Evolutionary conservation across 371 early-diverging fungal genomes (phyloP).

Genomic region (Capillidium heterosporum): DNA sequence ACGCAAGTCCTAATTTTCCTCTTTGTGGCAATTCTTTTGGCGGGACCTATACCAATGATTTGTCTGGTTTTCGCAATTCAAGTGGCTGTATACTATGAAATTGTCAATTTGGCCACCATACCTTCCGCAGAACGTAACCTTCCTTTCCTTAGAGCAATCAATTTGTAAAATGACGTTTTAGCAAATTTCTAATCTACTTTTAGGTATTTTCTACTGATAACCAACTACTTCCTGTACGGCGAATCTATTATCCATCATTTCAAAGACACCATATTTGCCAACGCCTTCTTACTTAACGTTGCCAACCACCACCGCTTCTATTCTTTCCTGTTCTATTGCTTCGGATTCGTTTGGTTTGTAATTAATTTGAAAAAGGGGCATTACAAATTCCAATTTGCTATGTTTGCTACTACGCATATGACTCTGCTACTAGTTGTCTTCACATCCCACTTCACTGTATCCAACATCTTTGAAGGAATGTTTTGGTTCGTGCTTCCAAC

Average conservation of each 20-base stretch:
- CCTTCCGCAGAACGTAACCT: slow-evolving; percentile 69
- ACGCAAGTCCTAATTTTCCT: slow-evolving; percentile 76
- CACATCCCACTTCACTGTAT: slow-evolving; percentile 83
- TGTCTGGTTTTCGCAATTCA: slow-evolving; percentile 69
- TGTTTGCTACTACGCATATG: slow-evolving; percentile 95
- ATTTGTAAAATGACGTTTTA: slow-evolving; percentile 40
- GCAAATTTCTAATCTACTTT: neutral
- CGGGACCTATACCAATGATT: slow-evolving; percentile 62
- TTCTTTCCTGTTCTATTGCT: slow-evolving; percentile 69
- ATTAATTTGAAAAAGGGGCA: slow-evolving; percentile 76
- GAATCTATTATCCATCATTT: slow-evolving; percentile 80
- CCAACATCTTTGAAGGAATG: slow-evolving; percentile 93
- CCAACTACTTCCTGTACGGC: slow-evolving; percentile 86
- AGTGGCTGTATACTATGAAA: slow-evolving; percentile 66
- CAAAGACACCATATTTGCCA: slow-evolving; percentile 53
- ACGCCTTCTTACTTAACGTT: slow-evolving; percentile 61
- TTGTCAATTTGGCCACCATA: slow-evolving; percentile 69
- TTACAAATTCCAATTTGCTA: slow-evolving; percentile 75
- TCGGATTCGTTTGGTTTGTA: slow-evolving; percentile 88
- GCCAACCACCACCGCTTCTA: slow-evolving; percentile 89
- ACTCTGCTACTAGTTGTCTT: slow-evolving; percentile 71
- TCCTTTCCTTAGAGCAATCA: slow-evolving; percentile 83
- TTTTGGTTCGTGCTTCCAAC: slow-evolving; percentile 92
- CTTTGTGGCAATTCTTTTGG: slow-evolving; percentile 58
- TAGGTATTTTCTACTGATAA: slow-evolving; percentile 60